Evolutionary conservation across 805 yeast species (phyloP).

Genomic region (Blastobotrys mokoenaii): DNA sequence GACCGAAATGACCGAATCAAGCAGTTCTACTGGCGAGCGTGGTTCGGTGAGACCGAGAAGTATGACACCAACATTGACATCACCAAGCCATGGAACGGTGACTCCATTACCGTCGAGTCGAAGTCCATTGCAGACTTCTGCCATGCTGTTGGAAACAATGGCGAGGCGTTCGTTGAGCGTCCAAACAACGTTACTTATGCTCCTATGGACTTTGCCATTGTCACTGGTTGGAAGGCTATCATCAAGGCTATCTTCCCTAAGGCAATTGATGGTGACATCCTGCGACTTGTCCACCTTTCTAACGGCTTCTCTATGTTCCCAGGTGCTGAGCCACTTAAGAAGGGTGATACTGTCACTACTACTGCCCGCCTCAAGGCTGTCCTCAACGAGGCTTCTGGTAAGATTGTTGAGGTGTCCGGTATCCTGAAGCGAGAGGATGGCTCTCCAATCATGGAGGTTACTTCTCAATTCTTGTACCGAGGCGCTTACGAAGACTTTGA

Average conservation of each 20-base stretch:
- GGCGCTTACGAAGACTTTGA: conserved; percentile 83
- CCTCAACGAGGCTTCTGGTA: conserved; percentile 85
- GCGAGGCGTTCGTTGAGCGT: conserved; percentile 91
- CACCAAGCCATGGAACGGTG: conserved; percentile 62
- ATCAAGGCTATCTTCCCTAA: conserved; percentile 97
- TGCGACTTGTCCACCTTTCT: conserved; percentile 88
- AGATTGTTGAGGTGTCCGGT: conserved; percentile 92
- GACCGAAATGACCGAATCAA: conserved; percentile 91
- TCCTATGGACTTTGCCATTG: conserved; percentile 99
- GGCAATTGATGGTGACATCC: conserved; percentile 90
- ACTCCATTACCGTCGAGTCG: conserved; percentile 55
- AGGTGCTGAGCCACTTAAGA: conserved; percentile 81
- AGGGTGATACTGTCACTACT: conserved; percentile 78
- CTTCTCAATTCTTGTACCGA: conserved; percentile 92
- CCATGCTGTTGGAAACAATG: conserved; percentile 93
- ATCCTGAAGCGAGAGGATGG: conserved; percentile 64
- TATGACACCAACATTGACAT: conserved; percentile 56
- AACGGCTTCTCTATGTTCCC: conserved; percentile 91
- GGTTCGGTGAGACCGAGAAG: conserved; percentile 63
- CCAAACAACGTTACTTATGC: conserved; percentile 70
- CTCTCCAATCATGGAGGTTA: conserved; percentile 80
- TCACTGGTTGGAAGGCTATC: conserved; percentile 96
- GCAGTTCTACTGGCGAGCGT: conserved; percentile 92
- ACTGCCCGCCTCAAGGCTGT: conserved; percentile 83
- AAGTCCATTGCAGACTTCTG: conserved; percentile 84